Conservation (phyloP, 768 basidiomycete genomes). For the Collybia mongolica region DNA sequence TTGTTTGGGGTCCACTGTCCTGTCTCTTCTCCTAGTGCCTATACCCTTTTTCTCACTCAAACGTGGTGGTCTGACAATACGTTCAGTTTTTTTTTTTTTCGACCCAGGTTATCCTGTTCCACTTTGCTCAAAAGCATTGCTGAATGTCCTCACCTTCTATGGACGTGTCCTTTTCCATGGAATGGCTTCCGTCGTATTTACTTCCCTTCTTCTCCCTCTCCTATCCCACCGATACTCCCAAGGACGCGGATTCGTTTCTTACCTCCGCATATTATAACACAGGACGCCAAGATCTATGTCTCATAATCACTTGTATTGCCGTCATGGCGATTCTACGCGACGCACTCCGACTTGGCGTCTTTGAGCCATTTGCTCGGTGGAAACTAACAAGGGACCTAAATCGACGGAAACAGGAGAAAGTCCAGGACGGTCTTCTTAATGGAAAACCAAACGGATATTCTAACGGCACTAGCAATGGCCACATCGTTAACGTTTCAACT, state of each 20-base stretch:
- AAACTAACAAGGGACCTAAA: conserved; percentile 60
- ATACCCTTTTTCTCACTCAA: too few relatives aligned
- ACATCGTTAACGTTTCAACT: conserved; percentile 14
- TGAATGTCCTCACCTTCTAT: conserved; percentile 10
- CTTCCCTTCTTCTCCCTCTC: conserved; percentile 75
- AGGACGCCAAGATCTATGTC: conserved; percentile 75
- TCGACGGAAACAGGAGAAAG: conserved; percentile 18
- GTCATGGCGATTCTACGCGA: conserved; percentile 89
- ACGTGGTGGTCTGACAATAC: conserved; percentile 9
- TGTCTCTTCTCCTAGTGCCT: too few relatives aligned
- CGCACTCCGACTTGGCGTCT: conserved; percentile 64
- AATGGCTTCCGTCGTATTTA: conserved; percentile 52
- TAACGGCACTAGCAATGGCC: conserved; percentile 31
- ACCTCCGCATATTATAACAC: conserved; percentile 67
- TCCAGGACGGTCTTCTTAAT: conserved; percentile 15
- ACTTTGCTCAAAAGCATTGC: conserved; percentile 20
- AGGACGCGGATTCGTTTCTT: conserved; percentile 68
- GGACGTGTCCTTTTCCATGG: conserved; percentile 12
- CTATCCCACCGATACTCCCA: conserved; percentile 58
- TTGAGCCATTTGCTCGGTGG: conserved; percentile 81
- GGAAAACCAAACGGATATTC: conserved; percentile 27
- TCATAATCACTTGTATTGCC: conserved; percentile 80
- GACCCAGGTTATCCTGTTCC: not conserved
- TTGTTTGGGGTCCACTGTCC: not conserved
- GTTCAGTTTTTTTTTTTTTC: conserved; percentile 11